Percentiles rank a stretch among this genome's conserved stretches.
phyloP scores from a whole-genome alignment of 2,329 filamentous ascomycete species.

The Penicillium sp. region DNA sequence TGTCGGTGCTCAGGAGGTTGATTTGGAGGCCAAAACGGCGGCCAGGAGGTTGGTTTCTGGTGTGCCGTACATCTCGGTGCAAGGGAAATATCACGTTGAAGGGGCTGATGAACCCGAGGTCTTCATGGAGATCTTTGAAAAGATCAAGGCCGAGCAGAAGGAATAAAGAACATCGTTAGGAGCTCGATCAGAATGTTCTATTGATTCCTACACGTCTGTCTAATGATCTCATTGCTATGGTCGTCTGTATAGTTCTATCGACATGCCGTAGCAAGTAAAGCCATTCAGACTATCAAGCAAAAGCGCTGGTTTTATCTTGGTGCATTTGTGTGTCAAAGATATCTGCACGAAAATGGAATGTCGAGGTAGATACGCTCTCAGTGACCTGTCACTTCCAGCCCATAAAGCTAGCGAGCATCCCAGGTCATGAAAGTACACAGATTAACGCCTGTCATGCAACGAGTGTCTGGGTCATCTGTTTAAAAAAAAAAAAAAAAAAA shows the following conservation, averaged over 20 bases:
- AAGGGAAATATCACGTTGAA: conserved; percentile 63
- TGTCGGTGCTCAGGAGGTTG: conserved; percentile 58
- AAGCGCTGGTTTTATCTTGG: background rate
- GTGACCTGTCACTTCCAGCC: background rate
- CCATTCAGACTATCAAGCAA: background rate
- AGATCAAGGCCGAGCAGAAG: conserved; percentile 49
- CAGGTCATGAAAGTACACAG: conserved; percentile 1
- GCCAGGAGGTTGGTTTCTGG: conserved; percentile 58
- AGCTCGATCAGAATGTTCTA: background rate
- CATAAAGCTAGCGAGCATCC: background rate
- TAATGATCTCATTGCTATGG: background rate
- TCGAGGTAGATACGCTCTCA: background rate
- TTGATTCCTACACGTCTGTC: background rate
- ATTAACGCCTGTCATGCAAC: conserved; percentile 8
- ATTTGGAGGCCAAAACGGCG: conserved; percentile 54
- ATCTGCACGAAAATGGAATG: background rate
- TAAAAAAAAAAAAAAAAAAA: background rate
- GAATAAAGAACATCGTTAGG: background rate
- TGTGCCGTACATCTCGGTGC: conserved; percentile 73
- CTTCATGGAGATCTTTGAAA: conserved; percentile 65
- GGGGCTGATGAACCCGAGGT: conserved; percentile 68
- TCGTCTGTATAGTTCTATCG: background rate
- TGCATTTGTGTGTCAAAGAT: background rate
- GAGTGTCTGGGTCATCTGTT: background rate
- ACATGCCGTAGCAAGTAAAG: background rate